Evolutionary conservation across 805 yeast genomes (phyloP).

Genomic region (Nakazawaea wyomingensis): DNA sequence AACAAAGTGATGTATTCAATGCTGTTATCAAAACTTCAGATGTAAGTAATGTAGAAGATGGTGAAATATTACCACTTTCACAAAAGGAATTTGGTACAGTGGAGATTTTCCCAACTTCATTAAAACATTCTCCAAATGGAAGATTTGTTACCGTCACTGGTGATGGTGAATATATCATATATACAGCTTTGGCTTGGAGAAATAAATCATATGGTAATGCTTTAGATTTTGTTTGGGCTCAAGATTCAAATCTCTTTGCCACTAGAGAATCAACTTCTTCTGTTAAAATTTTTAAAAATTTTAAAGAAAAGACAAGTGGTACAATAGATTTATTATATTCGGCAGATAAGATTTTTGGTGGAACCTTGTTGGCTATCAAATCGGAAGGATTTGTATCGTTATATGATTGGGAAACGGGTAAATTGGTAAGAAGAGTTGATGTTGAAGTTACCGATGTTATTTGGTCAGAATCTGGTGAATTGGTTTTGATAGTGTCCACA

Average conservation of each 20-base stretch:
- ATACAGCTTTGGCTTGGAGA: constrained; percentile 98
- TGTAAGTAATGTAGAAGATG: constrained; percentile 66
- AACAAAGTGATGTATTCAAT: constrained; percentile 83
- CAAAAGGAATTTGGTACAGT: constrained; percentile 92
- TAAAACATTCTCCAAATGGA: constrained; percentile 94
- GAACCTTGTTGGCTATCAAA: constrained; percentile 81
- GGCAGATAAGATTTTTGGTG: constrained; percentile 80
- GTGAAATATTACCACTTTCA: constrained; percentile 69
- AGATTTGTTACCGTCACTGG: constrained; percentile 96
- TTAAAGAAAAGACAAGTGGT: constrained; percentile 67
- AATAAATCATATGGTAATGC: constrained; percentile 90
- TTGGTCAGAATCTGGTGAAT: constrained; percentile 93
- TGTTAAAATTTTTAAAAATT: constrained; percentile 75
- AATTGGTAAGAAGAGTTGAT: constrained; percentile 81
- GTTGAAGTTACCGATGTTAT: constrained; percentile 77
- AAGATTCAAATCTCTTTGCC: constrained; percentile 84
- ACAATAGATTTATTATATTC: constrained; percentile 62
- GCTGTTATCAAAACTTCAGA: constrained; percentile 68
- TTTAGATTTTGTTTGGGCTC: constrained; percentile 90
- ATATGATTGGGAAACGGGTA: constrained; percentile 91
- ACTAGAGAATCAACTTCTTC: constrained; percentile 62
- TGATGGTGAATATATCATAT: constrained; percentile 94
- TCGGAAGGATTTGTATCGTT: constrained; percentile 82
- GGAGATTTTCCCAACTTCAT: constrained; percentile 84
- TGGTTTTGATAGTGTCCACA: constrained; percentile 66